Base-by-base conservation (phyloP, 306 rosid genomes). In the Malus asiatica region DNA sequence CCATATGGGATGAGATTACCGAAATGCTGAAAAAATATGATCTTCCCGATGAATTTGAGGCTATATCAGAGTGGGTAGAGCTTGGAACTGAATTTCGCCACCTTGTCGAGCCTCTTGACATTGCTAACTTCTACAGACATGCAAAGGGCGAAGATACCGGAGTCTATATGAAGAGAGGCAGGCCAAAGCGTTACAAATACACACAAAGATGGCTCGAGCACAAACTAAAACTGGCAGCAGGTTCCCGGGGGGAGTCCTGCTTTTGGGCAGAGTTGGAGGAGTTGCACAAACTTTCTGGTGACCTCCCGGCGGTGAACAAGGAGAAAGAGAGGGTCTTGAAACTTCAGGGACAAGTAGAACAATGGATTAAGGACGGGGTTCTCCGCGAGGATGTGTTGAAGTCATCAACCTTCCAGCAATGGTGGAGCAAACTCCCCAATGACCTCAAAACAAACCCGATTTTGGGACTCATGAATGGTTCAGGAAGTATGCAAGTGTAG, bases 221-320 rank as follows among this genome's bases (percentile, higher is more conserved):
- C 72, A 22, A 15, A 0, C 0, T 3, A 0, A 73, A 38, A 55
- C 18, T 16, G 73, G 2, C 11, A 11, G 63, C 29, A 2, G 86
- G 9, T 8, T 38, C 12, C 9, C 32, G 76, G 60, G 86, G 89
- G n/a, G 93, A 89, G 66, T 89, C 97, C 0, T 81, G 73, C 57
- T 78, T 90, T 23, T 89, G 86, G 96, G 98, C 93, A n/a, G 88
- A 86, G 63, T 74, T 89, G 68, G 96, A 95, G 66, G 98, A 95
- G 59, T 86, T 89, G 27, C 59, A 74, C 19, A 46, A 33, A 81
- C 77, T 69, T 44, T 79, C 75, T 51, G 23, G 6, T 12, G 44
- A 25, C 45, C 7, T 9, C 15, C 15, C 1, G 12, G 3, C 13
- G 11, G 78, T 69, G 44, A 76, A 66, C 23, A 66, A 53, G 15